phyloP scores from a whole-genome alignment of 192 early-diverging fungal genomes.

The Dispira parvispora region DNA sequence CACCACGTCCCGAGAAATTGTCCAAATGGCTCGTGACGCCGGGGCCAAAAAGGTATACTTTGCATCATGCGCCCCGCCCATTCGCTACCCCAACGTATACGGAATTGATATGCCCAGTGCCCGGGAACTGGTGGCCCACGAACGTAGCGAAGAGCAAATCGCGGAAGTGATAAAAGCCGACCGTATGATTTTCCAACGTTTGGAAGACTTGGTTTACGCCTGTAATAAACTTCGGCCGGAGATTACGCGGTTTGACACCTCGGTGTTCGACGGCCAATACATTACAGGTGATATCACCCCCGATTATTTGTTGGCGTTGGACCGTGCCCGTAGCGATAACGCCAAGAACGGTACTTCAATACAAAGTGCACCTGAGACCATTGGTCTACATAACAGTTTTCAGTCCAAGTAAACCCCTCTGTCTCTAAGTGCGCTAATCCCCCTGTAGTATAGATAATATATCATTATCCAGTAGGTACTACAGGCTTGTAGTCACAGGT shows the following conservation, averaged over 20 bases:
- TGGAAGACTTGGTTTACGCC: constrained; percentile 72
- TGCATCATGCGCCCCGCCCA: constrained; percentile 92
- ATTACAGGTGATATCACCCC: constrained; percentile 62
- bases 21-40: constrained; percentile 97
- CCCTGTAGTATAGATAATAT: no score
- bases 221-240: constrained; percentile 69
- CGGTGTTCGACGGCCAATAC: constrained; percentile 92
- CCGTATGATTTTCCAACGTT: constrained; percentile 80
- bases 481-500: no score
- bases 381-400: constrained; percentile 11
- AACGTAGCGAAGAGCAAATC: constrained; percentile 64
- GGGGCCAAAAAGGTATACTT: constrained; percentile 99
- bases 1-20: constrained; percentile 96
- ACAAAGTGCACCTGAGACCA: constrained; percentile 8
- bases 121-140: constrained; percentile 75
- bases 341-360: constrained; percentile 16
- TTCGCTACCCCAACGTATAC: constrained; percentile 97
- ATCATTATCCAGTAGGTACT: no score
- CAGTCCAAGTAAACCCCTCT: background rate
- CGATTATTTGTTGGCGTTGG: constrained; percentile 45
- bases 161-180: constrained; percentile 89
- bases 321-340: constrained; percentile 29
- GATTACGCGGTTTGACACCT: constrained; percentile 80
- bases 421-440: no score
- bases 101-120: constrained; percentile 99